Evolutionary conservation across 495 filamentous ascomycete species (phyloP), one percentile per base, ranked within the genome.

Genomic region (Acidiella bohemica): DNA sequence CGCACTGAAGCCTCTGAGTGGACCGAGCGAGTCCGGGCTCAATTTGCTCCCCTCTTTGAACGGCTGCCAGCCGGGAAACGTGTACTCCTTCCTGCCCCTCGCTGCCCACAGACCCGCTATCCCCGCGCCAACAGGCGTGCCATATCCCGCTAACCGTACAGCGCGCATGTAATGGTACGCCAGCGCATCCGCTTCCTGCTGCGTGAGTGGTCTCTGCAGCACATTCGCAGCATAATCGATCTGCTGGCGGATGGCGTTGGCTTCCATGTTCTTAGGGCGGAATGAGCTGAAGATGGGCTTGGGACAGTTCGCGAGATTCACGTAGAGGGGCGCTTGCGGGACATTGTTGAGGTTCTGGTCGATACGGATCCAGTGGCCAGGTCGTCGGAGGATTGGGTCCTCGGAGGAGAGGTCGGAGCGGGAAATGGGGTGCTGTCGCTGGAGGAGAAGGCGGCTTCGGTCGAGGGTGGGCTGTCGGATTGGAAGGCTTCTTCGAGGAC

Each of bases 341-440:
- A 16, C 29, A 11, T 36, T 33, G 26, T 4, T 17, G 34, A 12
- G 11, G 5, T 14, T 32, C 34, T 35, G 33, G 12, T 17, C 10
- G 44, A 24, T 18, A 24, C 19, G 17, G 13, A 30, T 25, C 9
- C 23, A 21, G 21, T 4, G 19, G 27, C 16, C 3, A 28, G 22
- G 13, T 3, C 1, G 11, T 4, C 2, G 2, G 31, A 4, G 13
- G 46, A 10, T 21, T 14, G 24, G 17, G 19, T 38, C 24, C 39
- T 53, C 50, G n/a, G 46, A 47, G 39, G 50, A 46, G 32, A 38
- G 10, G 42, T 53, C 50, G 41, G 50, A 53, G 25, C n/a, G n/a
- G n/a, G n/a, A n/a, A 29, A 31, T 16, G 47, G 41, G 17, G 18
- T 7, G 26, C 16, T n/a, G 14, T 50, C 50, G 35, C 36, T 10